Evolutionary conservation across 495 filamentous ascomycete species (phyloP).

Genomic region (Apiosordaria backusii): DNA sequence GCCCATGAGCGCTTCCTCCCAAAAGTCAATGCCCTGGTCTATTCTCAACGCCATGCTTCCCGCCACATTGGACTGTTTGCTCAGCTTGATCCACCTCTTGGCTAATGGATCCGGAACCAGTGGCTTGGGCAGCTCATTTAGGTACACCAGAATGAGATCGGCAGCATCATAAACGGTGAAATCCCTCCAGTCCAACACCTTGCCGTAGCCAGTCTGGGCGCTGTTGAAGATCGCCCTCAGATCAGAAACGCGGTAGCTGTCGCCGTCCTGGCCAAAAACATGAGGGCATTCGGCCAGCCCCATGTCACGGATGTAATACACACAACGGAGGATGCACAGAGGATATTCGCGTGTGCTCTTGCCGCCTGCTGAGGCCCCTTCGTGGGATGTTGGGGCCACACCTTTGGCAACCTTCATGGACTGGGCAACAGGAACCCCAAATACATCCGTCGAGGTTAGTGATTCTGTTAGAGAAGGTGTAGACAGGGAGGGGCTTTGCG

Average conservation of each 20-base stretch:
- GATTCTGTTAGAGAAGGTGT: conserved; percentile 17
- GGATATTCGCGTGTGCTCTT: conserved; percentile 38
- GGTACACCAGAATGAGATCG: conserved; percentile 37
- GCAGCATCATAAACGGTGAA: conserved; percentile 43
- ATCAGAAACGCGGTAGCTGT: conserved; percentile 29
- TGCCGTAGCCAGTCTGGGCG: conserved; percentile 36
- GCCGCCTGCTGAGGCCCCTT: conserved; percentile 26
- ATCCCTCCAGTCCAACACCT: conserved; percentile 35
- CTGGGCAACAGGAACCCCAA: conserved; percentile 36
- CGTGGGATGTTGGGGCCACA: conserved; percentile 37
- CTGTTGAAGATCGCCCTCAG: conserved; percentile 37
- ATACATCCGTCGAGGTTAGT: conserved; percentile 28
- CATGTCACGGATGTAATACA: conserved; percentile 39
- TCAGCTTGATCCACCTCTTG: conserved; percentile 40
- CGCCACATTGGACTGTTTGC: conserved; percentile 34
- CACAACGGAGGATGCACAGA: conserved; percentile 43
- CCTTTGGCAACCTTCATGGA: conserved; percentile 42
- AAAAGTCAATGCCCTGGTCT: conserved; percentile 46
- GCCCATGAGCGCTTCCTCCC: conserved; percentile 45
- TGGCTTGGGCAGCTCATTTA: conserved; percentile 39
- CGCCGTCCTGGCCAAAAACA: conserved; percentile 39
- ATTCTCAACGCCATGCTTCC: conserved; percentile 33
- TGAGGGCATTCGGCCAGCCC: conserved; percentile 31
- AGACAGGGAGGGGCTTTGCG: conserved; percentile 8
- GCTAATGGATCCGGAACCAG: conserved; percentile 36